A percentile compares a stretch with the other conserved stretches of the same genome.
Evolutionary conservation across 495 filamentous ascomycete species (phyloP).

Genomic region (Aspergillus sclerotiicarbonarius): DNA sequence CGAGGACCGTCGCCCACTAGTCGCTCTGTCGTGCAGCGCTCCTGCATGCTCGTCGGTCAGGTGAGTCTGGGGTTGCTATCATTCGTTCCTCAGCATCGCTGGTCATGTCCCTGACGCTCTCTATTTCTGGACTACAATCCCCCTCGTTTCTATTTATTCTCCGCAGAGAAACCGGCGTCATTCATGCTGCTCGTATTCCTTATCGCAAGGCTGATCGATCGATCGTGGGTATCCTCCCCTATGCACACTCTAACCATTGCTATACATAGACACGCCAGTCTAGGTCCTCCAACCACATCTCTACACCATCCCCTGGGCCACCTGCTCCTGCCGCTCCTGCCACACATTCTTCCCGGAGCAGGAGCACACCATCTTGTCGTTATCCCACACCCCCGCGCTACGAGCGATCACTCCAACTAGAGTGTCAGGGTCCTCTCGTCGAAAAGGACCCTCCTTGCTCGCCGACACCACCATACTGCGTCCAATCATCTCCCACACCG

Average conservation of each 20-base stretch:
- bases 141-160: background rate
- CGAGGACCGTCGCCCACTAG: background rate
- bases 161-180: background rate
- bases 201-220: no score
- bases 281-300: background rate
- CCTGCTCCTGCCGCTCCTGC: constrained; percentile 92
- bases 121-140: no score
- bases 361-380: constrained; percentile 93
- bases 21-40: constrained; percentile 5
- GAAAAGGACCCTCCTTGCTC: constrained; percentile 45
- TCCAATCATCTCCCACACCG: constrained; percentile 95
- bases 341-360: constrained; percentile 97
- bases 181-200: background rate
- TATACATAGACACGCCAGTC: constrained; percentile 5
- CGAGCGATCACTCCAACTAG: constrained; percentile 90
- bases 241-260: background rate
- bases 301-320: constrained; percentile 78
- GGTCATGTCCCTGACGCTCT: no score
- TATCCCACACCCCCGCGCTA: constrained; percentile 96
- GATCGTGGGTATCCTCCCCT: background rate
- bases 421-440: constrained; percentile 73
- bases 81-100: background rate
- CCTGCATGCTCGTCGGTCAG: constrained; percentile 14
- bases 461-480: constrained; percentile 80
- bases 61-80: constrained; percentile 8